Percentiles rank a stretch among this genome's conserved stretches.
phyloP scores from a whole-genome alignment of 2,329 filamentous ascomycete species.

The Fusarium incarnatum region DNA sequence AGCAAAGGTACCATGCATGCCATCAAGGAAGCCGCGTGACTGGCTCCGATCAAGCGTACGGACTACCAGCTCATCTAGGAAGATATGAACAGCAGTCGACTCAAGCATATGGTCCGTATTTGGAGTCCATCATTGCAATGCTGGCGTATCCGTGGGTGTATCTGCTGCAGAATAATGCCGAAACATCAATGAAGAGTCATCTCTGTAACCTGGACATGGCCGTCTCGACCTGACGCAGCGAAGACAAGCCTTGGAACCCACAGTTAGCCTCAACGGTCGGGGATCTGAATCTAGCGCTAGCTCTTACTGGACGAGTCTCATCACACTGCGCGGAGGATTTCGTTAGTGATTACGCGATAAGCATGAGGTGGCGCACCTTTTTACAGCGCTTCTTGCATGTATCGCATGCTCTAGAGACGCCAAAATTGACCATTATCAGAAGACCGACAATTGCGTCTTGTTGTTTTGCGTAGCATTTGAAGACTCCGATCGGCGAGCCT shows the following conservation, averaged over 20 bases:
- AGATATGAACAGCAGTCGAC: neutral
- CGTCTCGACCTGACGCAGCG: conserved; percentile 6
- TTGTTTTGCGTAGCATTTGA: neutral
- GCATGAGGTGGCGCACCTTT: neutral
- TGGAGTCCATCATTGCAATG: conserved; percentile 1
- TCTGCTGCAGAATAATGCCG: conserved; percentile 5
- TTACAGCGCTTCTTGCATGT: conserved; percentile 20
- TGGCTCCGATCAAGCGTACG: neutral
- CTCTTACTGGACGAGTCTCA: conserved; percentile 25
- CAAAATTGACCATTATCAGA: conserved; percentile 10
- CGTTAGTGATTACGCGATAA: neutral
- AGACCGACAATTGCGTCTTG: neutral
- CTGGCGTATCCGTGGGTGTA: neutral
- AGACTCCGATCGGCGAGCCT: neutral
- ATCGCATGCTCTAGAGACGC: conserved; percentile 11
- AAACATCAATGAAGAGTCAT: conserved; percentile 3
- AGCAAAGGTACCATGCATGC: conserved; percentile 10
- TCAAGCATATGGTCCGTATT: neutral
- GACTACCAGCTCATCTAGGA: conserved; percentile 5
- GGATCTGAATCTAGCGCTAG: neutral
- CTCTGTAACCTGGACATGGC: conserved; percentile 13
- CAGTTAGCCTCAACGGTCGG: neutral
- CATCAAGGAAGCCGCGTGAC: conserved; percentile 17
- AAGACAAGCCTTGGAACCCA: conserved; percentile 1
- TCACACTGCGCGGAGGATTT: neutral